phyloP scores from a whole-genome alignment of 176 grass and related monocot species.

The Miscanthus lutarioriparius region DNA sequence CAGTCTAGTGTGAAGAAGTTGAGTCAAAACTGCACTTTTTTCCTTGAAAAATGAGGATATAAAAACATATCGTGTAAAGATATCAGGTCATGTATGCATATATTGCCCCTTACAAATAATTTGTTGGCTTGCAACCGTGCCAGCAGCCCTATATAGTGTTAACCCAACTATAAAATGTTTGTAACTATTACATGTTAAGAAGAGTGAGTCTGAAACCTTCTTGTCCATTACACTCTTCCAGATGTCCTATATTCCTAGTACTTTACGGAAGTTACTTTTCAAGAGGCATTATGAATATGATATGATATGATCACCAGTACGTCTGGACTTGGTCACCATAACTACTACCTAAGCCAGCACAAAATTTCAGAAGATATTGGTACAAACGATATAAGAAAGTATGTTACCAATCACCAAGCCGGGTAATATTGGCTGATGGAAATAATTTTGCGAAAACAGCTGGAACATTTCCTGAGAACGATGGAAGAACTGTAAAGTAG shows the following conservation, averaged over 20 bases:
- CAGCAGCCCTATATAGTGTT: background rate
- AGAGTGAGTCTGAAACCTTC: background rate
- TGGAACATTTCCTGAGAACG: slow-evolving; percentile 96
- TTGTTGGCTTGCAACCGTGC: background rate
- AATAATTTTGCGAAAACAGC: slow-evolving; percentile 74
- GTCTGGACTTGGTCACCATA: background rate
- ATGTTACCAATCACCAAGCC: slow-evolving; percentile 90
- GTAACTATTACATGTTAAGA: background rate
- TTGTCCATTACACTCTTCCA: background rate
- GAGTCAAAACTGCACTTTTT: background rate
- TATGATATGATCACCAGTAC: background rate
- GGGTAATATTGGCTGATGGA: slow-evolving; percentile 86
- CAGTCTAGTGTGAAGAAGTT: background rate
- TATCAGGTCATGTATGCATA: background rate
- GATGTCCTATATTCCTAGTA: background rate
- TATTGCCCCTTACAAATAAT: background rate
- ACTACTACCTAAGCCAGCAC: background rate
- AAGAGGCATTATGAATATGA: slow-evolving; percentile 20
- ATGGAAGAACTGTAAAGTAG: slow-evolving; percentile 81
- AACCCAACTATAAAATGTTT: background rate
- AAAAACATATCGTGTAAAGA: background rate
- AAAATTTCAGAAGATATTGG: slow-evolving; percentile 7
- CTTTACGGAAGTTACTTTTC: background rate
- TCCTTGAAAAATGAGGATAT: background rate
- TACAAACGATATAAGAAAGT: slow-evolving; percentile 26